Conservation (phyloP, 345 rosid species). For the Linum trigynum region DNA sequence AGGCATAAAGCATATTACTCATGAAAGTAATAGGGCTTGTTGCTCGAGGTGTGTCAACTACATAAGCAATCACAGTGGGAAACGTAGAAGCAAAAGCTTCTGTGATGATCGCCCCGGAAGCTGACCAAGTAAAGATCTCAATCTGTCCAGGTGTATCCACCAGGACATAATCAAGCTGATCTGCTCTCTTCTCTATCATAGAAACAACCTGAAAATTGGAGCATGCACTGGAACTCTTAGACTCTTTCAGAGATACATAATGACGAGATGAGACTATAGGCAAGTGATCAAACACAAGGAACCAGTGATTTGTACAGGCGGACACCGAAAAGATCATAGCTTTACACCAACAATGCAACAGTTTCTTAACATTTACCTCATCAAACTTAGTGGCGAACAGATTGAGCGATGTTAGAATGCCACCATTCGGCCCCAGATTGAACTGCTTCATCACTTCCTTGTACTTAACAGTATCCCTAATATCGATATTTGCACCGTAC, state of each 20-base stretch:
- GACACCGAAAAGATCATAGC: too few species aligned
- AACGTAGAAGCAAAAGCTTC: conserved; percentile 85
- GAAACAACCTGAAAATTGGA: conserved; percentile 42
- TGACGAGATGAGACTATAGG: too few species aligned
- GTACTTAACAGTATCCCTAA: conserved; percentile 68
- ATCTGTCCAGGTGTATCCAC: conserved; percentile 92
- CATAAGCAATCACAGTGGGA: conserved; percentile 64
- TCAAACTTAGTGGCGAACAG: conserved; percentile 75
- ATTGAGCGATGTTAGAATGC: conserved; percentile 67
- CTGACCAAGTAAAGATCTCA: conserved; percentile 91
- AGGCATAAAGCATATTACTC: conserved; percentile 88
- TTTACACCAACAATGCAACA: neutral
- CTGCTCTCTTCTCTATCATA: conserved; percentile 69
- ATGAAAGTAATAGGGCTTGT: conserved; percentile 65
- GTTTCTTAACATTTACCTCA: conserved; percentile 36
- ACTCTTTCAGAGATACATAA: neutral
- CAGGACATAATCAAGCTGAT: conserved; percentile 76
- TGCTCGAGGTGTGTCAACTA: conserved; percentile 79
- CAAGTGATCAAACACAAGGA: too few species aligned
- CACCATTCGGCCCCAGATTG: conserved; percentile 78
- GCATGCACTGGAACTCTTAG: neutral
- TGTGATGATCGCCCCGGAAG: conserved; percentile 84
- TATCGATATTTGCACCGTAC: conserved; percentile 69
- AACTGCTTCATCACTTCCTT: conserved; percentile 84
- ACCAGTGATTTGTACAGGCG: too few species aligned